Percentiles rank a stretch among this genome's conserved stretches.
Conservation (phyloP, 331 rosid species). For the Cucumis variabilis region DNA sequence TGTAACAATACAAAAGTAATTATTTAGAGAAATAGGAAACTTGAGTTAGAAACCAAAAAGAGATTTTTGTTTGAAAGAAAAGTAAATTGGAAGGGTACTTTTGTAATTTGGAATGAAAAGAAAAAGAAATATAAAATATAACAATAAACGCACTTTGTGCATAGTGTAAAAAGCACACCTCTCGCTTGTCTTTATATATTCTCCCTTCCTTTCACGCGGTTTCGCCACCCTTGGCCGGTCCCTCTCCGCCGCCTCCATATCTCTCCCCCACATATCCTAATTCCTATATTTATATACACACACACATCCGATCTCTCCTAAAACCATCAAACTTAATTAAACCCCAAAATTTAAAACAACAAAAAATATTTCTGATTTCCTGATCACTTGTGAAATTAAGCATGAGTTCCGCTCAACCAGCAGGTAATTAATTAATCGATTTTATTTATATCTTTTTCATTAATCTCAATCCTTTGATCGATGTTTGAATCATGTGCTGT, state of each 20-base stretch:
- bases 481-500: background rate
- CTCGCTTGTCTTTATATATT: background rate
- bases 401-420: conserved; percentile 23
- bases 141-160: background rate
- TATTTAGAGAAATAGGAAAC: too few species aligned
- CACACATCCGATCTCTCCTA: background rate
- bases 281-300: background rate
- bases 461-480: background rate
- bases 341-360: too few species aligned
- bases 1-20: too few species aligned
- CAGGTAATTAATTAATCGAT: background rate
- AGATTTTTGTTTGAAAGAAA: too few species aligned
- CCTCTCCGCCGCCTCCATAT: background rate
- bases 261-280: background rate
- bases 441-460: background rate
- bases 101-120: background rate
- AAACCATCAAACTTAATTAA: background rate
- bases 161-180: background rate
- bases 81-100: background rate
- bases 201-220: background rate
- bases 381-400: background rate
- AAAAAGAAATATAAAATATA: too few species aligned
- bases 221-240: conserved; percentile 13
- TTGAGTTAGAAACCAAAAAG: too few species aligned
- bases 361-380: background rate